Conservation (phyloP, 1,284 basidiomycete genomes). For the Trametes hirsuta region DNA sequence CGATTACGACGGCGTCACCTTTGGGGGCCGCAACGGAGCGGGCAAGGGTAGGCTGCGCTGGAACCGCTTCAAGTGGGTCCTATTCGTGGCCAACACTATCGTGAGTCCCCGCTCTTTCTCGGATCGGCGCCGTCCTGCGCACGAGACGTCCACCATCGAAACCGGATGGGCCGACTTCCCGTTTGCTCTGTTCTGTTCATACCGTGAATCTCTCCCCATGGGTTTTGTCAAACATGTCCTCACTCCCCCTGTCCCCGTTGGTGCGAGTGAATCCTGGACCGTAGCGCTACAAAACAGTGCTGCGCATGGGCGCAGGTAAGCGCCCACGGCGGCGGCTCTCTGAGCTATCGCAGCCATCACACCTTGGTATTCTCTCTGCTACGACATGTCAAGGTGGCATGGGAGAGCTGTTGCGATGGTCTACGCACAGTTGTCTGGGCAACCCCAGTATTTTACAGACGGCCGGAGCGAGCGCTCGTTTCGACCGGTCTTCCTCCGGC, state of each 20-base stretch:
- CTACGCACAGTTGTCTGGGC: not conserved
- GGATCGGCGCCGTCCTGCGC: not conserved
- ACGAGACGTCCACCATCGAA: not conserved
- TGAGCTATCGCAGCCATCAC: not conserved
- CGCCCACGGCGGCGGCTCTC: not conserved
- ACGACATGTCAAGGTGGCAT: too few relatives aligned
- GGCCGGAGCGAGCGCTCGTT: not conserved
- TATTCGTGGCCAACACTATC: constrained; percentile 53
- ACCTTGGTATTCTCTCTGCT: too few relatives aligned
- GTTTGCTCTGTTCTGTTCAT: too few relatives aligned
- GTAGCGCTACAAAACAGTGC: not conserved
- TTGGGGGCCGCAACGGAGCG: constrained; percentile 40
- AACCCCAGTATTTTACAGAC: not conserved
- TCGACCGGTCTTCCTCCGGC: not conserved
- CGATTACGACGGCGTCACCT: constrained; percentile 51
- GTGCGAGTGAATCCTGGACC: too few relatives aligned
- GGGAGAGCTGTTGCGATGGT: too few relatives aligned
- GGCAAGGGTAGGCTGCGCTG: constrained; percentile 51
- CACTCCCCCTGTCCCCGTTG: too few relatives aligned
- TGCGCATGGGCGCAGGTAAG: not conserved
- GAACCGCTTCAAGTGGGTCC: constrained; percentile 65
- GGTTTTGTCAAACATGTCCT: too few relatives aligned
- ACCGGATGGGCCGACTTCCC: not conserved
- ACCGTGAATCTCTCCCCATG: too few relatives aligned
- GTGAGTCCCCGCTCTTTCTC: constrained; percentile 40